These are phyloP conservation scores for Xanthoconium purpureum DNA, from an alignment of 768 basidiomycete genomes.

Conservation along the genomic window DNA sequence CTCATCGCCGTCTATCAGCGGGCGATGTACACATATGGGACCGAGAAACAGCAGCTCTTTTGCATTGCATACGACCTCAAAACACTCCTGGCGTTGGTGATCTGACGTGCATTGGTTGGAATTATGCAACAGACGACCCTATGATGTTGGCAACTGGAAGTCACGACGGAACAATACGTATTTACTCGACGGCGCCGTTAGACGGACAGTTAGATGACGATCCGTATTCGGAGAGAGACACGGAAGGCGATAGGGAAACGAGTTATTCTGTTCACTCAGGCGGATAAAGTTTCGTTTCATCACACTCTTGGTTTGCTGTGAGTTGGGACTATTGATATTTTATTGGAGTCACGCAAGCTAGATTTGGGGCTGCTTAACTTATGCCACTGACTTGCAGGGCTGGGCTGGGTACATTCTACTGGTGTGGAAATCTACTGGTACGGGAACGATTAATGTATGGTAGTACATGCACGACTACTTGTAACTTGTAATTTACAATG, in stretches of 20 bases:
- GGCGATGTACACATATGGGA: constrained; percentile 89
- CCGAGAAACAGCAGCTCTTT: constrained; percentile 67
- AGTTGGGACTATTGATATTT: constrained; percentile 4
- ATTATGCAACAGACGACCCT: constrained; percentile 51
- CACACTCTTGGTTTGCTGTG: not conserved
- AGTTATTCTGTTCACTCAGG: constrained; percentile 29
- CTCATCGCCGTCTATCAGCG: constrained; percentile 39
- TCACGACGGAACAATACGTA: constrained; percentile 70
- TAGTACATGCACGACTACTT: constrained; percentile 16
- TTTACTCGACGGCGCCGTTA: constrained; percentile 56
- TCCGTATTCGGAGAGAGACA: constrained; percentile 23
- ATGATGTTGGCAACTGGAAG: constrained; percentile 68
- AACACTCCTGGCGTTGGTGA: constrained; percentile 51
- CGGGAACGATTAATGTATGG: constrained; percentile 27
- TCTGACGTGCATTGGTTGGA: constrained; percentile 81
- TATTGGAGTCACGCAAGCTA: constrained; percentile 13
- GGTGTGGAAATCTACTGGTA: constrained; percentile 25
- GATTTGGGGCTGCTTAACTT: constrained; percentile 18
- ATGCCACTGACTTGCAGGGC: constrained; percentile 16
- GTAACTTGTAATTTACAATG: constrained; percentile 25
- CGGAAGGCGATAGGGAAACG: constrained; percentile 24
- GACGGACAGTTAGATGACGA: constrained; percentile 24
- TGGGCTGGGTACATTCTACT: constrained; percentile 17
- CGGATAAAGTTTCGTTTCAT: constrained; percentile 14
- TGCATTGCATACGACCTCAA: constrained; percentile 68